Evolutionary conservation across 1,284 basidiomycete species (phyloP).

Genomic region (Rhizoctonia solani): DNA sequence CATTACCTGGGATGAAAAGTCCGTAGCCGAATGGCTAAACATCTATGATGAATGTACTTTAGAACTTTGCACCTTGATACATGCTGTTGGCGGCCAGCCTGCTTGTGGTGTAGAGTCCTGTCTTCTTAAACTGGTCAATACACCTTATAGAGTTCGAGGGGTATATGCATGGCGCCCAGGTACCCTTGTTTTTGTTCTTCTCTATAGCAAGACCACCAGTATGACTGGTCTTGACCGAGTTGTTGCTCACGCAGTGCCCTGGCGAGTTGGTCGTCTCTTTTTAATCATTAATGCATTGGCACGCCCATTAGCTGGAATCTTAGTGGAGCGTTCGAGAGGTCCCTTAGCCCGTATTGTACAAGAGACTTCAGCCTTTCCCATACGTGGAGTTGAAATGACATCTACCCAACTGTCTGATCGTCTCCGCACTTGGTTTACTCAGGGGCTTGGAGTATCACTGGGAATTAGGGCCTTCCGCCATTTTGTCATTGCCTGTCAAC

Average conservation of each 20-base stretch:
- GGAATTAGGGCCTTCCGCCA: not conserved
- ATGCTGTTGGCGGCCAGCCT: not conserved
- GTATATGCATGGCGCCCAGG: not conserved
- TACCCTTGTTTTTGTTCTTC: not conserved
- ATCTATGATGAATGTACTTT: not conserved
- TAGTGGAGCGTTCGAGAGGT: not conserved
- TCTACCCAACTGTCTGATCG: not conserved
- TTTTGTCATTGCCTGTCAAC: not conserved
- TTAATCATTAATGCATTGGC: not conserved
- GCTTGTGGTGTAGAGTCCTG: not conserved
- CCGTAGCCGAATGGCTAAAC: not conserved
- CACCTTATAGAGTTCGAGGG: not conserved
- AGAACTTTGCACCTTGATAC: not conserved
- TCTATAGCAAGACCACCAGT: conserved; percentile 7
- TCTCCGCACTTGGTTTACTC: not conserved
- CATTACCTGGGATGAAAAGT: not conserved
- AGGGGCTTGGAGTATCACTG: not conserved
- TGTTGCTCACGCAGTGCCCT: conserved; percentile 3
- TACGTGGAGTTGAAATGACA: not conserved
- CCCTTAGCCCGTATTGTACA: not conserved
- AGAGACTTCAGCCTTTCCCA: not conserved
- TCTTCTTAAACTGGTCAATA: not conserved
- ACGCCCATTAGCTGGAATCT: not conserved
- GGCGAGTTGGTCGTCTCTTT: not conserved
- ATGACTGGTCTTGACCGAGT: not conserved